Evolutionary conservation across 2,329 filamentous ascomycete genomes (phyloP).

Genomic region (Aspergillus sojae): DNA sequence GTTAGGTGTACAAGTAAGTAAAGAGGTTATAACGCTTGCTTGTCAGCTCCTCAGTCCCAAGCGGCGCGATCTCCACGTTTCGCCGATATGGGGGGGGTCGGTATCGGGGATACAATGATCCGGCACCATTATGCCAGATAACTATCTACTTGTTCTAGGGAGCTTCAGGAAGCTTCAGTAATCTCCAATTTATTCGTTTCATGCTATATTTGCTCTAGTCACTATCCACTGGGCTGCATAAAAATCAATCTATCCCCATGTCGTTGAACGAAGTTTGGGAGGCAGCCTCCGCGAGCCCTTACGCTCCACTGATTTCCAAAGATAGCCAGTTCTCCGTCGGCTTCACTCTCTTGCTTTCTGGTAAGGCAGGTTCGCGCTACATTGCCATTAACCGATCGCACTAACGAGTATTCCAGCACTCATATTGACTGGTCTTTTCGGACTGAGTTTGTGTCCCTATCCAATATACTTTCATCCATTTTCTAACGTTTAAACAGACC

Average conservation of each 20-base stretch:
- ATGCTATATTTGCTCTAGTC: slow-evolving; percentile 4
- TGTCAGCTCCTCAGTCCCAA: slow-evolving; percentile 10
- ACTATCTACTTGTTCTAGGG: slow-evolving; percentile 9
- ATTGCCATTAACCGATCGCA: not conserved
- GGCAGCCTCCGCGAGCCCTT: slow-evolving; percentile 84
- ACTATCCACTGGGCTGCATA: slow-evolving; percentile 7
- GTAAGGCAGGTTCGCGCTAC: slow-evolving; percentile 36
- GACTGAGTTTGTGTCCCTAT: slow-evolving; percentile 69
- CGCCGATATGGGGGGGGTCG: slow-evolving; percentile 22
- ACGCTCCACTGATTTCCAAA: slow-evolving; percentile 78
- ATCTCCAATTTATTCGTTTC: not conserved
- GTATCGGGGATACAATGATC: slow-evolving; percentile 27
- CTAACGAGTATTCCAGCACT: slow-evolving; percentile 52
- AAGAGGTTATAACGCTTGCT: slow-evolving; percentile 7
- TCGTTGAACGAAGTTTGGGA: slow-evolving; percentile 91
- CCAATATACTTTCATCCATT: not conserved
- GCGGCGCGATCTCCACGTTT: slow-evolving; percentile 19
- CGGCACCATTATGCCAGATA: slow-evolving; percentile 27
- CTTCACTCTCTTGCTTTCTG: slow-evolving; percentile 72
- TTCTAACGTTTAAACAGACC: slow-evolving; percentile 61
- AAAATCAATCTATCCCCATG: slow-evolving; percentile 37
- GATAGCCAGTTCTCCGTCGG: slow-evolving; percentile 80
- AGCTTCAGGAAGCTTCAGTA: slow-evolving; percentile 17
- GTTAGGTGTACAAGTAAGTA: slow-evolving; percentile 25
- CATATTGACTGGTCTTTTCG: slow-evolving; percentile 75